phyloP scores from a whole-genome alignment of 768 basidiomycete genomes.

The Lactarius quietus region DNA sequence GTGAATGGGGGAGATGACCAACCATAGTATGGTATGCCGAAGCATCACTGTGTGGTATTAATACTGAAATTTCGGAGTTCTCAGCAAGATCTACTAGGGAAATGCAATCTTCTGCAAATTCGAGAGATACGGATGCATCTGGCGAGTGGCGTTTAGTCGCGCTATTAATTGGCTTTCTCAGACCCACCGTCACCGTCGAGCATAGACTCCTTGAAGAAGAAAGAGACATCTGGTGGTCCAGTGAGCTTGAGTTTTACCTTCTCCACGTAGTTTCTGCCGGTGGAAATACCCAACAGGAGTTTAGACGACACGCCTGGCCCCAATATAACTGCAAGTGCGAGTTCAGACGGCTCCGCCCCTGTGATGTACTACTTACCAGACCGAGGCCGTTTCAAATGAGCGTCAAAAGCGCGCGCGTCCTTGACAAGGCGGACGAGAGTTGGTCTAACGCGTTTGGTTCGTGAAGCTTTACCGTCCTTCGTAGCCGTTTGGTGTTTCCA shows the following conservation, averaged over 20 bases:
- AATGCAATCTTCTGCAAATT: conserved; percentile 43
- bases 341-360: conserved; percentile 16
- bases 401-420: conserved; percentile 59
- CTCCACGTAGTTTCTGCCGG: conserved; percentile 65
- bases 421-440: conserved; percentile 58
- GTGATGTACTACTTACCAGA: conserved; percentile 27
- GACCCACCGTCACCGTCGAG: conserved; percentile 38
- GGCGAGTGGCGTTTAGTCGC: conserved; percentile 8
- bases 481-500: conserved; percentile 48
- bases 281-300: conserved; percentile 54
- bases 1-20: conserved; percentile 27
- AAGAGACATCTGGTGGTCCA: conserved; percentile 52
- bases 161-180: not conserved
- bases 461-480: conserved; percentile 25
- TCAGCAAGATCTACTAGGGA: conserved; percentile 46
- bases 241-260: conserved; percentile 52
- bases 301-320: conserved; percentile 58
- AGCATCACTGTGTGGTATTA: conserved; percentile 64
- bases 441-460: conserved; percentile 32
- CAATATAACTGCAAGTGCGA: conserved; percentile 40
- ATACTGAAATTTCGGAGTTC: conserved; percentile 45
- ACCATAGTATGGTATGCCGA: conserved; percentile 62
- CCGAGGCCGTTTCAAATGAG: conserved; percentile 57
- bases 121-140: conserved; percentile 29
- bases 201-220: conserved; percentile 40